Conservation (phyloP, 2,329 filamentous ascomycete genomes). For the Beauveria varroae region DNA sequence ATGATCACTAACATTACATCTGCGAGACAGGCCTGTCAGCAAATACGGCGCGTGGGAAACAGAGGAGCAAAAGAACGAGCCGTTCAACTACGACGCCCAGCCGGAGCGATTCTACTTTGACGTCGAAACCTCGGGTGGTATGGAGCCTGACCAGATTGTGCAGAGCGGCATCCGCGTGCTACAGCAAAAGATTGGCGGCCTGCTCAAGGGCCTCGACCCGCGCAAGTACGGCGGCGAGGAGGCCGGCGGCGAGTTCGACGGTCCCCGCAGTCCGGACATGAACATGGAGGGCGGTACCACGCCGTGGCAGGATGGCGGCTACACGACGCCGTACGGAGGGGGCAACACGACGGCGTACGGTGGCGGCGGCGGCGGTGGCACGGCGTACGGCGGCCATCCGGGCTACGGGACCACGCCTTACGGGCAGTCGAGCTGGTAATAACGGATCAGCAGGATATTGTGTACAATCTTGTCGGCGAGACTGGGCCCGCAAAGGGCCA, state of each 20-base stretch:
- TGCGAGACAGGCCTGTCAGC: constrained; percentile 60
- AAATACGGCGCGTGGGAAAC: constrained; percentile 71
- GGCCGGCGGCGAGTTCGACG: constrained; percentile 49
- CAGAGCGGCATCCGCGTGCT: constrained; percentile 81
- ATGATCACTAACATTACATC: too few species aligned
- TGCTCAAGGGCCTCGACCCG: constrained; percentile 54
- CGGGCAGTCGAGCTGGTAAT: constrained; percentile 44
- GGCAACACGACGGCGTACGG: constrained; percentile 57
- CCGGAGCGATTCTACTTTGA: constrained; percentile 88
- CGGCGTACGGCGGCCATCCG: constrained; percentile 36
- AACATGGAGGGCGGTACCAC: constrained; percentile 50
- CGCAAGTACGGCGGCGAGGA: constrained; percentile 45
- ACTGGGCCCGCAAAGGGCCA: not conserved
- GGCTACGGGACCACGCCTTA: constrained; percentile 31
- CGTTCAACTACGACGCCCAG: constrained; percentile 84
- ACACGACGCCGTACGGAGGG: constrained; percentile 59
- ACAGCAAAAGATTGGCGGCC: constrained; percentile 79
- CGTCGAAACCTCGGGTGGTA: constrained; percentile 78
- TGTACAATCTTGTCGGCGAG: not conserved
- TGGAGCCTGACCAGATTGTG: constrained; percentile 85
- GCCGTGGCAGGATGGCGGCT: constrained; percentile 56
- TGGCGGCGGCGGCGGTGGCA: constrained; percentile 26
- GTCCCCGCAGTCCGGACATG: constrained; percentile 58
- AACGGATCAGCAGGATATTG: constrained; percentile 7
- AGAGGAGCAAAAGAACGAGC: constrained; percentile 71